Evolutionary conservation across 495 filamentous ascomycete species (phyloP), one percentile per base, ranked within the genome.

Genomic region (Hapsidospora chrysogenum): DNA sequence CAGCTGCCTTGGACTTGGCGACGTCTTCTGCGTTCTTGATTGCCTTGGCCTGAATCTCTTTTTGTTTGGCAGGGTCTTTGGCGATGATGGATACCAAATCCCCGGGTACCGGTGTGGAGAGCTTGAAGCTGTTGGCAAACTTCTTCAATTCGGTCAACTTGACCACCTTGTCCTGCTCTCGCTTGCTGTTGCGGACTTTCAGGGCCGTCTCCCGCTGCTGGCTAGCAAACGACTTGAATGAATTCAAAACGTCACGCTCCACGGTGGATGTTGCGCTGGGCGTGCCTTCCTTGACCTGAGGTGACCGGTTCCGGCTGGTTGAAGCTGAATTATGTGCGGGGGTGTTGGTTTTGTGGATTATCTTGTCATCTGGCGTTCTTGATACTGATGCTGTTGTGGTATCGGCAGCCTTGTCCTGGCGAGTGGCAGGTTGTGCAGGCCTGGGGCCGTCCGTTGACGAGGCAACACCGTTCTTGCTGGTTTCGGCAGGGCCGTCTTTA

Each of bases 31-130:
- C 71, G 41, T 83, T 72, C 40, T 63, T 62, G 37, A 78, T 68
- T 2, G 82, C 83, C 47, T 84, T 87, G 50, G 85, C 76, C 41
- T 94, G 76, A 42, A 99, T 96, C 50, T 80, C 71, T 42, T 83
- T 72, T 57, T 99, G 89, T 59, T 95, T 96, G 29, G 60, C 63
- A 15, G 80, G 81, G 50, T 99, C 89, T 51, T 96, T 99, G 15
- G 89, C 86, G 29, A 99, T 76, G 41, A 99, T 99, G 2, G 81
- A 75, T 16, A 99, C 81, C 31, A 99, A 56, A 54, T 99, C 89
- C 40, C 72, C 74, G 5, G 89, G 89, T 7, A 99, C 85, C 8
- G 84, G 84, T 1, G 85, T 93, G 9, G 75, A 70, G 1, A 99
- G 70, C 54, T 94, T 95, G 64, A 99, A 99, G 53, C 66, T 89